Conservation (phyloP, 441 rosid genomes). For the Populus hybrid region DNA sequence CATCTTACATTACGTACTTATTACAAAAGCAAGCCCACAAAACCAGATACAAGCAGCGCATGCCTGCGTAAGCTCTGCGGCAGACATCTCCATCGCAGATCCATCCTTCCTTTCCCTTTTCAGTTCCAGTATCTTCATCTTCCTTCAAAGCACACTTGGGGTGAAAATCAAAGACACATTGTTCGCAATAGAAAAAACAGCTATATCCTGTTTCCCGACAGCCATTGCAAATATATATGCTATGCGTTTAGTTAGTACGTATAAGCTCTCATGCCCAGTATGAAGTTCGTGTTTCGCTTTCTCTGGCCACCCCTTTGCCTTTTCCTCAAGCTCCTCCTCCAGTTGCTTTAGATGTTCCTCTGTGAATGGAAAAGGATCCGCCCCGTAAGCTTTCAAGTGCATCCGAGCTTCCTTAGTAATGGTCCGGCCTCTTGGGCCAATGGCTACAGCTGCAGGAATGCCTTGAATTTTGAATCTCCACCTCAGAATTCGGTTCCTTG, state of each 20-base stretch:
- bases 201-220: slow-evolving; percentile 18
- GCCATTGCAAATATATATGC: slow-evolving; percentile 8
- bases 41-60: no score
- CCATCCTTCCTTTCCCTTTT: slow-evolving; percentile 7
- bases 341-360: slow-evolving; percentile 19
- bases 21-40: not conserved
- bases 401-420: slow-evolving; percentile 20
- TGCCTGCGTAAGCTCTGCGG: slow-evolving; percentile 4
- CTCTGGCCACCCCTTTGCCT: slow-evolving; percentile 32
- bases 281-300: slow-evolving; percentile 26
- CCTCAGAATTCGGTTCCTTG: slow-evolving; percentile 11
- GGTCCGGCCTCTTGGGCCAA: slow-evolving; percentile 31
- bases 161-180: slow-evolving; percentile 28
- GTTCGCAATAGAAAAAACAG: slow-evolving; percentile 21
- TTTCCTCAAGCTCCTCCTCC: slow-evolving; percentile 20
- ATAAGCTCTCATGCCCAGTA: slow-evolving; percentile 26
- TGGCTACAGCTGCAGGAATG: slow-evolving; percentile 32
- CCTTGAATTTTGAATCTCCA: slow-evolving; percentile 27
- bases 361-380: slow-evolving; percentile 38
- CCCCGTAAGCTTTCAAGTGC: slow-evolving; percentile 18
- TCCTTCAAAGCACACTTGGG: slow-evolving; percentile 24
- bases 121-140: not conserved
- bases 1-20: not conserved
- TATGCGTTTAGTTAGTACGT: slow-evolving; percentile 8
- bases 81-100: slow-evolving; percentile 18